Evolutionary conservation across 2,329 filamentous ascomycete genomes (phyloP).

Genomic region (Scytalidium lignicola): DNA sequence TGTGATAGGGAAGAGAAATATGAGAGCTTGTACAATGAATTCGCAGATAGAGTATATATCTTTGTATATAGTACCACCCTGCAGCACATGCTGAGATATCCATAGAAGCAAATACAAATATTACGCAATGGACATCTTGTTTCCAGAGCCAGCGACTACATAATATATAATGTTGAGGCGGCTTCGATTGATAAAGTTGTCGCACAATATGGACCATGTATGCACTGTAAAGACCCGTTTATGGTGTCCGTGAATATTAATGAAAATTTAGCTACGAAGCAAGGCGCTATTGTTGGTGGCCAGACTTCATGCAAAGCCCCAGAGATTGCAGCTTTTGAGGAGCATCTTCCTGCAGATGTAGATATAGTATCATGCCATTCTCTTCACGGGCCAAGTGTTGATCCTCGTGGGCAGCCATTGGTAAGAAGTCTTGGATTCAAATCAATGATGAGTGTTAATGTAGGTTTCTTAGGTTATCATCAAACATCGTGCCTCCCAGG

Average conservation of each 20-base stretch:
- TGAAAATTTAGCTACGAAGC: conserved; percentile 69
- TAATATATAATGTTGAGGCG: conserved; percentile 97
- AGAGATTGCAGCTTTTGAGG: conserved; percentile 89
- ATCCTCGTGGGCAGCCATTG: conserved; percentile 82
- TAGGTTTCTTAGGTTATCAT: conserved; percentile 63
- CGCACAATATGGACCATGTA: conserved; percentile 87
- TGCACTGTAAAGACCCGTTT: conserved; percentile 29
- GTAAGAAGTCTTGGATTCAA: conserved; percentile 39
- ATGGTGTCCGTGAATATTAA: conserved; percentile 9
- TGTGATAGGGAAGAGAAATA: conserved; percentile 91
- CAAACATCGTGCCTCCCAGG: conserved; percentile 79
- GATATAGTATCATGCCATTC: conserved; percentile 96
- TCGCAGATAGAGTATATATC: conserved; percentile 75
- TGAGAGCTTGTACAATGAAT: conserved; percentile 74
- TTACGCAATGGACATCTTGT: conserved; percentile 93
- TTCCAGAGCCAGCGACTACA: conserved; percentile 94
- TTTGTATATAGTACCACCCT: conserved; percentile 31
- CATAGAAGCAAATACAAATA: conserved; percentile 79
- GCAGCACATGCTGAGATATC: conserved; percentile 31
- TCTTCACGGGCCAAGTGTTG: conserved; percentile 86
- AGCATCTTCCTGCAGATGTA: conserved; percentile 79
- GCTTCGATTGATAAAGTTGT: conserved; percentile 85
- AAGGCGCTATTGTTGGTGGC: conserved; percentile 90
- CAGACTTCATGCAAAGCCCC: conserved; percentile 98
- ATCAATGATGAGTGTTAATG: conserved; percentile 7